phyloP scores from a whole-genome alignment of 2,329 filamentous ascomycete species.

The Monilinia aucupariae region DNA sequence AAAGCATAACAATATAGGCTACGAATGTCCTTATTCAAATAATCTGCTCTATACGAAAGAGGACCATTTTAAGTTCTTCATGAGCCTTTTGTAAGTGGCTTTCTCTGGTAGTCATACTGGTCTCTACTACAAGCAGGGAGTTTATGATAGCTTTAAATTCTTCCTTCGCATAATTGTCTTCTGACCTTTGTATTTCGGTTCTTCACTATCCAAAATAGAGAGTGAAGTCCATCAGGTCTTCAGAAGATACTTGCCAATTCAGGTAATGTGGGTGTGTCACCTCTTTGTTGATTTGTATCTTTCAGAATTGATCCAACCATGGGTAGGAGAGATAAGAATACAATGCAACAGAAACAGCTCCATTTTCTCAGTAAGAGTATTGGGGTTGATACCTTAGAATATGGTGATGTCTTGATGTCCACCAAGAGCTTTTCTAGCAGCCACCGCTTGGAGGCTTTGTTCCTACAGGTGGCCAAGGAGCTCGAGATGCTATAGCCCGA shows the following conservation, averaged over 20 bases:
- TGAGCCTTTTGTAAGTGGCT: neutral
- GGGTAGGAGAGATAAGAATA: neutral
- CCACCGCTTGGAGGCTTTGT: neutral
- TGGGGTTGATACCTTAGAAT: neutral
- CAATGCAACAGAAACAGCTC: no score
- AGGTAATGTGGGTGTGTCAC: no score
- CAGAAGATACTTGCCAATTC: neutral
- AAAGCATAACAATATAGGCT: neutral
- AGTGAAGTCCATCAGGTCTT: no score
- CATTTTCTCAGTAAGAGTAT: neutral
- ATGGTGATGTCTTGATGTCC: neutral
- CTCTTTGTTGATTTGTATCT: no score
- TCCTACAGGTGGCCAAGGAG: neutral
- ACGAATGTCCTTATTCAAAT: neutral
- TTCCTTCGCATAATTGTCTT: neutral
- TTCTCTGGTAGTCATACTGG: neutral
- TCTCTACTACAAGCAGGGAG: neutral
- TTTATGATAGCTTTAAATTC: no score
- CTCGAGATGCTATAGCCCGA: neutral
- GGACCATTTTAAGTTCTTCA: neutral
- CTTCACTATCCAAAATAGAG: no score
- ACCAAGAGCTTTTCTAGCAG: neutral
- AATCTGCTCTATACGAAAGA: neutral
- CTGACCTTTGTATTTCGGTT: neutral
- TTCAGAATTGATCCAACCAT: neutral